Evolutionary conservation across 495 filamentous ascomycete genomes (phyloP).

Genomic region (Friedmanniomyces simplex): DNA sequence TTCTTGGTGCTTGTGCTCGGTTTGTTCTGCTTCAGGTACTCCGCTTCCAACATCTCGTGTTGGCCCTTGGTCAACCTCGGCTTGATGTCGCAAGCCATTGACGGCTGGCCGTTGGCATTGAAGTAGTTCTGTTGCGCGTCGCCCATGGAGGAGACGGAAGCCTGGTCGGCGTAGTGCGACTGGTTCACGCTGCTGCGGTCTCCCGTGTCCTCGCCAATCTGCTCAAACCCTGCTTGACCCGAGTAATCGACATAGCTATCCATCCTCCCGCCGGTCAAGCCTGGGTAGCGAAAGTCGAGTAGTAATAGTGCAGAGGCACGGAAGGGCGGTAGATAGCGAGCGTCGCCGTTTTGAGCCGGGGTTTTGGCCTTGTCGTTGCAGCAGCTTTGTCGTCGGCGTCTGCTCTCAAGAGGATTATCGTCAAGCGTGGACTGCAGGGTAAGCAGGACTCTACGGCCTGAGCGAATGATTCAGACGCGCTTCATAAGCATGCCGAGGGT

Average conservation of each 20-base stretch:
- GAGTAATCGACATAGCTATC: slow-evolving; percentile 4
- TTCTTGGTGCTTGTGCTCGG: slow-evolving; percentile 34
- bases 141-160: neutral
- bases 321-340: neutral
- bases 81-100: slow-evolving; percentile 28
- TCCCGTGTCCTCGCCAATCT: neutral
- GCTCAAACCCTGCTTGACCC: neutral
- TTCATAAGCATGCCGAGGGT: neutral
- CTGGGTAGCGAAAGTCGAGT: neutral
- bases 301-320: neutral
- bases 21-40: slow-evolving; percentile 31
- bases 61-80: slow-evolving; percentile 36
- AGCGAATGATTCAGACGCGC: neutral
- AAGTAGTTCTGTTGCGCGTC: neutral
- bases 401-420: neutral
- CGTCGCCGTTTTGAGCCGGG: neutral
- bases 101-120: neutral
- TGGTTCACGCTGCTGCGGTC: neutral
- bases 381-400: neutral
- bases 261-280: neutral
- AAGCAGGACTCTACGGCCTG: neutral
- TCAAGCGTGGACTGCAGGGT: neutral
- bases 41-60: slow-evolving; percentile 33
- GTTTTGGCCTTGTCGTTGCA: neutral
- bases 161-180: neutral